Conservation (phyloP, 345 rosid genomes). For the Cochlearia excelsa region DNA sequence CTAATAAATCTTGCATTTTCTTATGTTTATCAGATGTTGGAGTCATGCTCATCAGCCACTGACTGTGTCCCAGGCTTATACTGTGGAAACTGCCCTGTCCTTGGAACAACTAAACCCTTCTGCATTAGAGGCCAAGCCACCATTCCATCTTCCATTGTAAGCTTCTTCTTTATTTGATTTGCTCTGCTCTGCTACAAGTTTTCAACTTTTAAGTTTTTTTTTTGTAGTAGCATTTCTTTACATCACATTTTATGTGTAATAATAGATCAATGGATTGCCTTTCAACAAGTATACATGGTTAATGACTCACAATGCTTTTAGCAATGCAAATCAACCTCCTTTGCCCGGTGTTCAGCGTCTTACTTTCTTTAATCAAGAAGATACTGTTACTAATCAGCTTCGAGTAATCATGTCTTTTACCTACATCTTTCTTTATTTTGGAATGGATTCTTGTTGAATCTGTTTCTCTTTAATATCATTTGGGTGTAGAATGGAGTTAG, state of each 20-base stretch:
- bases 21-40: constrained; percentile 48
- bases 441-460: too few species aligned
- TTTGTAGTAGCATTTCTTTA: too few species aligned
- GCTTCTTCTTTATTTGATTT: constrained; percentile 23
- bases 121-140: constrained; percentile 90
- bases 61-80: constrained; percentile 77
- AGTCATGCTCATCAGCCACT: constrained; percentile 56
- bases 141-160: constrained; percentile 67
- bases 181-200: too few species aligned
- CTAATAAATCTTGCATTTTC: background rate
- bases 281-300: constrained; percentile 95
- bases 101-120: constrained; percentile 63
- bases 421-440: too few species aligned
- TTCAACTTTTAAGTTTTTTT: too few species aligned
- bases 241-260: background rate
- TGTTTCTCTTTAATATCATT: too few species aligned
- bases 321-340: constrained; percentile 82
- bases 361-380: constrained; percentile 93
- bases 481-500: constrained; percentile 81
- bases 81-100: constrained; percentile 84
- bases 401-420: constrained; percentile 41
- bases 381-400: constrained; percentile 78
- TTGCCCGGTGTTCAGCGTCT: constrained; percentile 78
- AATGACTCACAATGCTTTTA: constrained; percentile 88
- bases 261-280: constrained; percentile 74